Evolutionary conservation across 2,329 filamentous ascomycete genomes (phyloP).

Genomic region (Claviceps maximensis): DNA sequence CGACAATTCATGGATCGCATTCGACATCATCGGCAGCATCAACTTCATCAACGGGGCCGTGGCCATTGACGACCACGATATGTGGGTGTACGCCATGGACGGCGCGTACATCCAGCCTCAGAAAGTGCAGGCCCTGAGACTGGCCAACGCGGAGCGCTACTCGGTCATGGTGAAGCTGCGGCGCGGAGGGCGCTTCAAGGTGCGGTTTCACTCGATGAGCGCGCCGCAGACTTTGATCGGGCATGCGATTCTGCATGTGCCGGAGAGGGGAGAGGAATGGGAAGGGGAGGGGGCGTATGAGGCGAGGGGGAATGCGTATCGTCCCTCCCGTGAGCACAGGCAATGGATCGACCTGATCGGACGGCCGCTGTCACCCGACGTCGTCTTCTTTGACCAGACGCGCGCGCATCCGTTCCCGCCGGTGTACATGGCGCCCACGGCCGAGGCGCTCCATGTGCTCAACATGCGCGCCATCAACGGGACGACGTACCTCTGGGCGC

Average conservation of each 20-base stretch:
- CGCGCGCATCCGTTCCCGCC: slow-evolving; percentile 34
- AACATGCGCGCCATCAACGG: slow-evolving; percentile 25
- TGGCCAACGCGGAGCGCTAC: slow-evolving; percentile 39
- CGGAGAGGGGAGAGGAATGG: background rate
- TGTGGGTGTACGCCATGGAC: slow-evolving; percentile 42
- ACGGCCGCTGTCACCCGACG: slow-evolving; percentile 22
- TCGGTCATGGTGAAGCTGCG: slow-evolving; percentile 30
- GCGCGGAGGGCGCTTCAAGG: slow-evolving; percentile 32
- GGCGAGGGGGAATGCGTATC: too few relatives aligned
- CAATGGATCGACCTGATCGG: slow-evolving; percentile 39
- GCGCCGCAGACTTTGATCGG: slow-evolving; percentile 42
- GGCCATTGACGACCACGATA: slow-evolving; percentile 38
- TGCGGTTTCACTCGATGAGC: slow-evolving; percentile 36
- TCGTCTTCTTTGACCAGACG: slow-evolving; percentile 30
- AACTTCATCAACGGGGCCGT: slow-evolving; percentile 30
- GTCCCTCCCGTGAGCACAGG: slow-evolving; percentile 3
- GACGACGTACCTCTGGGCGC: slow-evolving; percentile 37
- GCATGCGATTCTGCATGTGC: slow-evolving; percentile 32
- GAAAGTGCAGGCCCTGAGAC: slow-evolving; percentile 30
- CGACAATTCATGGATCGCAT: slow-evolving; percentile 30
- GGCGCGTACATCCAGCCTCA: slow-evolving; percentile 40
- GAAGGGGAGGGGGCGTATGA: slow-evolving; percentile 7
- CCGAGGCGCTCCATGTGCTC: slow-evolving; percentile 33
- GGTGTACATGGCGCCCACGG: slow-evolving; percentile 24
- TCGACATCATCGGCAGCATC: slow-evolving; percentile 41